These are phyloP conservation scores for Penicillium mononematosum DNA, from an alignment of 495 filamentous ascomycete species.

Conservation along the genomic window DNA sequence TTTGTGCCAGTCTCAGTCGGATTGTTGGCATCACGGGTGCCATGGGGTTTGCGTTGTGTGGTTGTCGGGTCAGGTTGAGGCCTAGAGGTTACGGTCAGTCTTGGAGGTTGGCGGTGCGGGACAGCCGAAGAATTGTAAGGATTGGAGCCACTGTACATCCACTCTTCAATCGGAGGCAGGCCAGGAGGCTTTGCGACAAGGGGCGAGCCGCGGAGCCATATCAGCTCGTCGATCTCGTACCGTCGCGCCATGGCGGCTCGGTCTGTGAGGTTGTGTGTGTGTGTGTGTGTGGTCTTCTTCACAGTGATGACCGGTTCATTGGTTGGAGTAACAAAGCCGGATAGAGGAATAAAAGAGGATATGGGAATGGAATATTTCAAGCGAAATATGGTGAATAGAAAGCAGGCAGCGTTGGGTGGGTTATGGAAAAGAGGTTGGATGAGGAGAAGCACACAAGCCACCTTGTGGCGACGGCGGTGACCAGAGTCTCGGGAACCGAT, in stretches of 20 bases:
- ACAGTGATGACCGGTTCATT: slow-evolving; percentile 38
- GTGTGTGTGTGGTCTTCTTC: slow-evolving; percentile 29
- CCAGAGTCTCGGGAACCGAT: slow-evolving; percentile 33
- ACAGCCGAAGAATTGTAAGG: slow-evolving; percentile 1
- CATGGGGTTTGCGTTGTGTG: slow-evolving; percentile 48
- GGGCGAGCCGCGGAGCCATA: slow-evolving; percentile 75
- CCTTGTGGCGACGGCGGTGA: slow-evolving; percentile 38
- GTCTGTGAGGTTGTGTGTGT: slow-evolving; percentile 23
- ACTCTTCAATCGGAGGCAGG: slow-evolving; percentile 89
- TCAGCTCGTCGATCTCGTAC: slow-evolving; percentile 79
- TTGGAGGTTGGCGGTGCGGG: slow-evolving; percentile 22
- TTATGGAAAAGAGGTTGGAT: slow-evolving; percentile 17
- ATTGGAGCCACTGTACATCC: slow-evolving; percentile 60
- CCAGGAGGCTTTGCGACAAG: slow-evolving; percentile 76
- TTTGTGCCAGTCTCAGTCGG: slow-evolving; percentile 37
- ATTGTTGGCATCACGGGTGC: slow-evolving; percentile 43
- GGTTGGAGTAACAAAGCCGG: slow-evolving; percentile 14
- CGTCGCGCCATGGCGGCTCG: slow-evolving; percentile 53
- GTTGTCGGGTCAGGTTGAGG: slow-evolving; percentile 46
- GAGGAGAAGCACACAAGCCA: slow-evolving; percentile 34
- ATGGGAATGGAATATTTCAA: background rate
- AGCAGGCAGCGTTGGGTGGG: background rate
- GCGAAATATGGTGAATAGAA: slow-evolving; percentile 10
- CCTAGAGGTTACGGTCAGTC: slow-evolving; percentile 33
- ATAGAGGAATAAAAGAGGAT: background rate